Evolutionary conservation across 1,139 yeast species (phyloP), one percentile per base, ranked within the genome.

Genomic region (Saccharomyces hybrid): DNA sequence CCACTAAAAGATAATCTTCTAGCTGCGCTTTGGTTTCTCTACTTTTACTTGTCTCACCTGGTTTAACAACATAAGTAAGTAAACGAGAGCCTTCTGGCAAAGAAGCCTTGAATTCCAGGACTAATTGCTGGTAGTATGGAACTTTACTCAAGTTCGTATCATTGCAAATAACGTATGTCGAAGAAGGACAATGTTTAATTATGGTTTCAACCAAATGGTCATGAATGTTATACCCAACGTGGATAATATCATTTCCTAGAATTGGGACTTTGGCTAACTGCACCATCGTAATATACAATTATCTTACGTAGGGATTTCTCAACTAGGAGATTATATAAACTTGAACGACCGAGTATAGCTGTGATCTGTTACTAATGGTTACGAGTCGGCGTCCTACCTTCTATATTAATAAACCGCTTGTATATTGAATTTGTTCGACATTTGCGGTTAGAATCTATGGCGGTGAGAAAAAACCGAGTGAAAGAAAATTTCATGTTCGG

Each of bases 1-100:
- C 75, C n/a, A 74, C 68, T 60, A 95, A 78, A 67, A 95, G 75
- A 72, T 80, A 93, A 73, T 95, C 99, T 73, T 95, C 99, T 56
- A 95, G 91, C 25, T 83, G 84, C 27, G 95, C 98, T 71, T 95
- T 95, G 47, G 96, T 90, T 53, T 82, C 82, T 62, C 99, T 80
- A 59, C 82, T 85, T 74, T 95, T 95, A 70, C 88, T 85, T 54
- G 89, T 83, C 71, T 95, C 99, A 49, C 99, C 99, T 0, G 99
- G 99, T 5, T 95, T 77, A 23, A 95, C 88, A 13, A 79, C 76
- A 69, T 86, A 91, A 26, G 82, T 76, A 55, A 95, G 74, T 46
- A 95, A 72, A 59, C 98, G 79, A 2, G 91, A 78, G 2, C 61
- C 67, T 7, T 70, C 71, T 0, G 83, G 79, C 51, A 81, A 62